These are phyloP conservation scores for Hortiboletus campestris DNA, from an alignment of 768 basidiomycete species.

Conservation along the genomic window DNA sequence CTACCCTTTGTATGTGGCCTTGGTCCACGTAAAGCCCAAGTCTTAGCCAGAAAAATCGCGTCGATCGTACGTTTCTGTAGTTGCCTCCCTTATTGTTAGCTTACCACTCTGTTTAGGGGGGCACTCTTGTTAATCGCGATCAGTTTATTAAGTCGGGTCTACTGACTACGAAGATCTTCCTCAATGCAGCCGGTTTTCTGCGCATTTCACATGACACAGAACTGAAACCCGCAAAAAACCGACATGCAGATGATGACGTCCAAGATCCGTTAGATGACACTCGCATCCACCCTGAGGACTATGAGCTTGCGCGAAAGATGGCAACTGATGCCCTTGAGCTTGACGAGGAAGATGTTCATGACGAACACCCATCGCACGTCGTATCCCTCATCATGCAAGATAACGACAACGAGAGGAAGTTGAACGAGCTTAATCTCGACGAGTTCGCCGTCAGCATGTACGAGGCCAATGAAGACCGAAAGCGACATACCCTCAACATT, in stretches of 20 bases:
- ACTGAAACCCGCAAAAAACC: conserved; percentile 57
- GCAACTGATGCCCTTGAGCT: conserved; percentile 94
- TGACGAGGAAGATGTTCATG: conserved; percentile 96
- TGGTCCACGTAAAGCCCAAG: conserved; percentile 91
- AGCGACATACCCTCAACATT: conserved; percentile 84
- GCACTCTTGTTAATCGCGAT: conserved; percentile 80
- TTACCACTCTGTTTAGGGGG: conserved; percentile 54
- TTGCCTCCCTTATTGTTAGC: neutral
- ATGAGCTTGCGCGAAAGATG: conserved; percentile 97
- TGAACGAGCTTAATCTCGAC: conserved; percentile 89
- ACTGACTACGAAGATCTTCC: conserved; percentile 82
- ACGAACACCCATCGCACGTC: conserved; percentile 87
- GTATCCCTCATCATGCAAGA: conserved; percentile 87
- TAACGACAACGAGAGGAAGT: conserved; percentile 70
- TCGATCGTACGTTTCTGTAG: conserved; percentile 52
- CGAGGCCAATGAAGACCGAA: conserved; percentile 78
- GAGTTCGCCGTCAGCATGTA: conserved; percentile 94
- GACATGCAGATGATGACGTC: conserved; percentile 60
- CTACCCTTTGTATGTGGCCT: conserved; percentile 91
- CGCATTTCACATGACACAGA: conserved; percentile 77
- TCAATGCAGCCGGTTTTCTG: conserved; percentile 91
- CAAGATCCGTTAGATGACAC: conserved; percentile 92
- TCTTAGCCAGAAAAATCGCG: conserved; percentile 77
- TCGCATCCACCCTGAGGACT: conserved; percentile 96
- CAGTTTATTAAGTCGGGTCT: conserved; percentile 83